These are phyloP conservation scores for Limonium bicolor DNA, from an alignment of 148 eudicot species.

Conservation along the genomic window DNA sequence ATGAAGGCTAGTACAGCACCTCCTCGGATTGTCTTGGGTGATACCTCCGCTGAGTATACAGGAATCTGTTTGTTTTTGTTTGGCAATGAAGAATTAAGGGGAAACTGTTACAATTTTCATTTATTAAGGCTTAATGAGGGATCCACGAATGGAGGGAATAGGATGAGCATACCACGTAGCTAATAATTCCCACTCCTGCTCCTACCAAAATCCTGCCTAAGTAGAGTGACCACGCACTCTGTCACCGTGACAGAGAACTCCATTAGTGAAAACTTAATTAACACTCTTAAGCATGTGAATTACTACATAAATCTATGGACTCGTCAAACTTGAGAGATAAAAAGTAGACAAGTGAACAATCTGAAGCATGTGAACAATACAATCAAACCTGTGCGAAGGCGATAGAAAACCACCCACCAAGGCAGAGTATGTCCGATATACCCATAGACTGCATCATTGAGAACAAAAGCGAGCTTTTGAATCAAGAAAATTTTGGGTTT, in stretches of 20 bases:
- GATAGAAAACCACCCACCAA: slow-evolving; percentile 23
- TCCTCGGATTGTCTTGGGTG: slow-evolving; percentile 20
- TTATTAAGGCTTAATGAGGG: too few relatives aligned
- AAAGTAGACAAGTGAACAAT: background rate
- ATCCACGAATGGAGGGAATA: too few relatives aligned
- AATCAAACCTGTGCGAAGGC: slow-evolving; percentile 13
- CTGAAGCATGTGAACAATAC: background rate
- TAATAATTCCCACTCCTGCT: slow-evolving; percentile 3
- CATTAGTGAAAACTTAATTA: too few relatives aligned
- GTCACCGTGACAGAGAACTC: too few relatives aligned
- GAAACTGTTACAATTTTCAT: too few relatives aligned
- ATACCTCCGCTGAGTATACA: slow-evolving; percentile 17
- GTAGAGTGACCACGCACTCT: slow-evolving; percentile 7
- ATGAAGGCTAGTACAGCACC: slow-evolving; percentile 7
- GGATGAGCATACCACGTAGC: slow-evolving; percentile 7
- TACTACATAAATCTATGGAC: too few relatives aligned
- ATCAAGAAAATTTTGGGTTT: too few relatives aligned
- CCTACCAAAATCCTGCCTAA: slow-evolving; percentile 24
- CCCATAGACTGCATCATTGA: slow-evolving; percentile 12
- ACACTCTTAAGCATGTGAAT: too few relatives aligned
- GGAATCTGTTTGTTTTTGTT: slow-evolving; percentile 11
- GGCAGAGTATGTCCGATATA: slow-evolving; percentile 7
- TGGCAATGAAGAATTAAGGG: too few relatives aligned
- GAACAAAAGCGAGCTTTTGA: background rate
- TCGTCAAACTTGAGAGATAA: too few relatives aligned